Percentiles rank a stretch among this genome's conserved stretches.
phyloP scores from a whole-genome alignment of 2,329 filamentous ascomycete genomes.

The Aspergillus pseudonomiae region DNA sequence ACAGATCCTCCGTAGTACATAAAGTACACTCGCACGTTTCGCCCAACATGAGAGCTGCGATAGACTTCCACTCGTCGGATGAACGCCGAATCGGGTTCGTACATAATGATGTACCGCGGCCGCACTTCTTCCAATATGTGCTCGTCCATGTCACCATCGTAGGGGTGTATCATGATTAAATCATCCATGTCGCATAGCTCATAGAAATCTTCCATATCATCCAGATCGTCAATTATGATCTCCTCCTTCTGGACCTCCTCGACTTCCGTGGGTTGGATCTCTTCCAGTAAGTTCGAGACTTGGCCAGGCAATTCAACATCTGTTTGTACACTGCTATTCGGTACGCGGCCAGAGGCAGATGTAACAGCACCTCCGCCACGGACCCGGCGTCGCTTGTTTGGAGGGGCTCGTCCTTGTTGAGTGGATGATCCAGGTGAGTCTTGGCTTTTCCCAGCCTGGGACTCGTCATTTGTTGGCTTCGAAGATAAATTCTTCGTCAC shows the following conservation, averaged over 20 bases:
- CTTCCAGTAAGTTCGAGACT: constrained; percentile 78
- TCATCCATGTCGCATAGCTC: constrained; percentile 90
- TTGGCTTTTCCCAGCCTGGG: constrained; percentile 24
- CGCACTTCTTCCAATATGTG: constrained; percentile 93
- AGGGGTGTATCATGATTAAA: constrained; percentile 85
- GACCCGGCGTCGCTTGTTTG: constrained; percentile 83
- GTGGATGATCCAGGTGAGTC: constrained; percentile 24
- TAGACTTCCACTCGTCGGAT: constrained; percentile 95
- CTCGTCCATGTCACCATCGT: constrained; percentile 94
- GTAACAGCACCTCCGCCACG: constrained; percentile 73
- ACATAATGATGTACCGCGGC: constrained; percentile 97
- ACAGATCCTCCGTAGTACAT: constrained; percentile 95
- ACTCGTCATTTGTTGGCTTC: constrained; percentile 29
- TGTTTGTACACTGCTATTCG: constrained; percentile 74
- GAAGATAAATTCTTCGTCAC: constrained; percentile 63
- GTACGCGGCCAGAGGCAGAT: constrained; percentile 62
- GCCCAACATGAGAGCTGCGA: constrained; percentile 86
- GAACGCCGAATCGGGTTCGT: constrained; percentile 92
- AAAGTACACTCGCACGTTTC: constrained; percentile 91
- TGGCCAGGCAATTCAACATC: constrained; percentile 78
- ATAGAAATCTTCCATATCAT: constrained; percentile 91
- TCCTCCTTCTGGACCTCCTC: constrained; percentile 71
- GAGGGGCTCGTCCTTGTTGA: constrained; percentile 64
- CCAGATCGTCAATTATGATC: constrained; percentile 76
- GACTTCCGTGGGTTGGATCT: constrained; percentile 77